Conservation (phyloP, 2,329 filamentous ascomycete species). For the Hymenoscyphus fructigenus region DNA sequence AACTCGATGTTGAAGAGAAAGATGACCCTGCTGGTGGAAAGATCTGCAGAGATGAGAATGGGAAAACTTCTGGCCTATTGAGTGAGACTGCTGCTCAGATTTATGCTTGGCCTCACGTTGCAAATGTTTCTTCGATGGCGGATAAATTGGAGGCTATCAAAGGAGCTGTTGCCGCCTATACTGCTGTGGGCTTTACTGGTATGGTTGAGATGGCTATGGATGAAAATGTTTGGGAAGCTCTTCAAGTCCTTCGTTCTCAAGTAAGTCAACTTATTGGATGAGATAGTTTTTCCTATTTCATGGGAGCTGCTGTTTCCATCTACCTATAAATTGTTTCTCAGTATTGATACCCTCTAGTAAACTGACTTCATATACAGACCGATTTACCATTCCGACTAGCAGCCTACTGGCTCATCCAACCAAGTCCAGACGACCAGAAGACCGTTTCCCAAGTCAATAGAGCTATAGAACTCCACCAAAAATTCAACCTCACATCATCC, state of each 20-base stretch:
- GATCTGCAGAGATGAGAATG: slow-evolving; percentile 49
- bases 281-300: too few species aligned
- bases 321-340: not conserved
- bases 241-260: slow-evolving; percentile 42
- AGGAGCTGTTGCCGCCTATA: slow-evolving; percentile 49
- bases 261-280: too few species aligned
- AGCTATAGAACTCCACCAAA: not conserved
- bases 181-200: slow-evolving; percentile 52
- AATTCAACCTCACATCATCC: not conserved
- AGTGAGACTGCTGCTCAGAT: slow-evolving; percentile 53
- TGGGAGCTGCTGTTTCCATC: too few species aligned
- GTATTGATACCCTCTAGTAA: not conserved
- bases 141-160: slow-evolving; percentile 48
- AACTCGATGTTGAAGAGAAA: slow-evolving; percentile 44
- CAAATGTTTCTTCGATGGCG: slow-evolving; percentile 46
- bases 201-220: slow-evolving; percentile 61
- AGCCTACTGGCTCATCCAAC: not conserved
- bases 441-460: not conserved
- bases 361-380: not conserved
- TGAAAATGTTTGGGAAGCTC: slow-evolving; percentile 52
- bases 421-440: not conserved
- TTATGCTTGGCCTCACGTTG: slow-evolving; percentile 55
- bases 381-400: not conserved
- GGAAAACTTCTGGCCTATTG: slow-evolving; percentile 50
- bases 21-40: slow-evolving; percentile 41